phyloP scores from a whole-genome alignment of 495 filamentous ascomycete species.

The Monascus purpureus region DNA sequence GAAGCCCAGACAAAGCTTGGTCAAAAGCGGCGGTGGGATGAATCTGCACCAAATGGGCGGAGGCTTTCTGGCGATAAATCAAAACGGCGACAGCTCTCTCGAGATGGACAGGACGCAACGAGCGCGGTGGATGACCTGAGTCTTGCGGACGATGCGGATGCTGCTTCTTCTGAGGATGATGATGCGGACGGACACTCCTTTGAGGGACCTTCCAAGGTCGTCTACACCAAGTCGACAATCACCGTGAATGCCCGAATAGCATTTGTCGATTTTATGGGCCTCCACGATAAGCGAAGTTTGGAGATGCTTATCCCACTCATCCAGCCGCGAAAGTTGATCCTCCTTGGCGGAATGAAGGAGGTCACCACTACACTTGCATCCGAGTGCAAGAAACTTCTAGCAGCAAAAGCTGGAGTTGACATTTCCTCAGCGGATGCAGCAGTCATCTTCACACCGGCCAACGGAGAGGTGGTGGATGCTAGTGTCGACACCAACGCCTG shows the following conservation, averaged over 20 bases:
- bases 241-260: constrained; percentile 59
- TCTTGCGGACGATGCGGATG: constrained; percentile 29
- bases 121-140: constrained; percentile 26
- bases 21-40: constrained; percentile 89
- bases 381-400: constrained; percentile 67
- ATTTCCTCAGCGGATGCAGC: constrained; percentile 23
- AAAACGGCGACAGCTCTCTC: constrained; percentile 30
- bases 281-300: constrained; percentile 84
- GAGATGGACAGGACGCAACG: constrained; percentile 29
- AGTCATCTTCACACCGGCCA: constrained; percentile 65
- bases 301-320: constrained; percentile 93
- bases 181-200: constrained; percentile 33
- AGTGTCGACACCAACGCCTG: constrained; percentile 97
- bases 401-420: constrained; percentile 31
- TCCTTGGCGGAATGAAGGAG: constrained; percentile 62
- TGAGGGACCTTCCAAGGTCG: constrained; percentile 61
- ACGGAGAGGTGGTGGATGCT: constrained; percentile 63
- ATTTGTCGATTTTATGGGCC: constrained; percentile 80
- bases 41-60: constrained; percentile 35
- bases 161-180: constrained; percentile 31
- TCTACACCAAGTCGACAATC: constrained; percentile 43
- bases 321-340: constrained; percentile 81
- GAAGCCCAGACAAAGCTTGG: constrained; percentile 56
- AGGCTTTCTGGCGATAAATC: constrained; percentile 19
- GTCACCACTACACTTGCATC: constrained; percentile 66